phyloP scores from a whole-genome alignment of 202 grass and related monocot genomes.

The Saccharum hybrid region DNA sequence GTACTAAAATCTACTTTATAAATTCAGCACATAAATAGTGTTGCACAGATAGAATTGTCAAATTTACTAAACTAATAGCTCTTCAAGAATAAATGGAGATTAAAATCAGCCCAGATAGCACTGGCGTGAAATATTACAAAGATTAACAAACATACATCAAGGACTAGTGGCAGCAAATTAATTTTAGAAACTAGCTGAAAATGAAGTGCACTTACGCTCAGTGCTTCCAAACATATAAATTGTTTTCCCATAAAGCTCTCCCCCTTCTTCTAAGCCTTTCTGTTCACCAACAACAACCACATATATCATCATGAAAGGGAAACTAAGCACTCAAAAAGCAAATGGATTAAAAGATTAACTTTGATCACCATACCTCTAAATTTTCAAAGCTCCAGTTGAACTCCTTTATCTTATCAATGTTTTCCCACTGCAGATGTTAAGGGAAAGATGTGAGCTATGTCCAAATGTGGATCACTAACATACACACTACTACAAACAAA shows the following conservation, averaged over 20 bases:
- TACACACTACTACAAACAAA: background rate
- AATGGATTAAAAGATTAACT: background rate
- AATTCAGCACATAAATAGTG: background rate
- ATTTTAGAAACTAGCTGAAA: background rate
- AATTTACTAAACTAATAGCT: background rate
- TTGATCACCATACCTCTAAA: constrained; percentile 63
- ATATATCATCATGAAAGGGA: constrained; percentile 27
- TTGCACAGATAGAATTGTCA: background rate
- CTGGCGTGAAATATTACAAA: background rate
- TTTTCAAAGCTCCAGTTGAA: constrained; percentile 94
- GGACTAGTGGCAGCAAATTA: background rate
- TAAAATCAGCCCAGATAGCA: constrained; percentile 6
- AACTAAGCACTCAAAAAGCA: background rate
- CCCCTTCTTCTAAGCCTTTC: constrained; percentile 83
- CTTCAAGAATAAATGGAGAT: background rate
- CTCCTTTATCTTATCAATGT: constrained; percentile 91
- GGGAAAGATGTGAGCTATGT: background rate
- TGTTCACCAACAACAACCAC: constrained; percentile 41
- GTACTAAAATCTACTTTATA: background rate
- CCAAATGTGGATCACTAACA: constrained; percentile 7
- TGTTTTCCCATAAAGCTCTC: constrained; percentile 76
- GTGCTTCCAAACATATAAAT: constrained; percentile 94
- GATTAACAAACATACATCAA: constrained; percentile 13
- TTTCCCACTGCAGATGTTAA: constrained; percentile 74
- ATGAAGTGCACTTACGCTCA: constrained; percentile 63